Evolutionary conservation across 495 filamentous ascomycete genomes (phyloP), one percentile per base, ranked within the genome.

Genomic region (Corynascus novoguineensis): DNA sequence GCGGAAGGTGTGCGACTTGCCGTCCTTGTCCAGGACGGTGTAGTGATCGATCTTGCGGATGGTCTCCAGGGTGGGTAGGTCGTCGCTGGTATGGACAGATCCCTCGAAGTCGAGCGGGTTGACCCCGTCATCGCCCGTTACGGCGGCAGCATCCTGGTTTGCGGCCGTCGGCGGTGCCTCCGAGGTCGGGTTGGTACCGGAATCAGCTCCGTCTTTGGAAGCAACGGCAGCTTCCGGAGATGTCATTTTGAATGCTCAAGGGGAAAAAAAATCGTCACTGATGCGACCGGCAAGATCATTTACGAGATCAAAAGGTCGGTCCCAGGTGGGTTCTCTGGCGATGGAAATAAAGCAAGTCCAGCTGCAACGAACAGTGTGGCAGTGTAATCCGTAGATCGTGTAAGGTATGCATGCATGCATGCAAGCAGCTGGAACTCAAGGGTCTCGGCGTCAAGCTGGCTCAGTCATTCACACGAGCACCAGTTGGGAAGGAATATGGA

Each of bases 1-100:
- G 65, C 83, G 82, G 75, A 92, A 93, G 4, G 81, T 73, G 41
- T 77, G 72, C 3, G 75, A 65, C 47, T 83, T 83, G 14, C 86
- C 85, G 44, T 88, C 68, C 31, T 73, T 71, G 62, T 88, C 87
- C 32, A 89, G 76, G 2, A 95, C 78, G 0, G 76, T 67, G 64
- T 86, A 74, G 44, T 83, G 69, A 32, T 79, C 78, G 50, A 83
- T 72, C 58, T 79, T 78, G 15, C 64, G 66, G 2, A 83, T 68
- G 0, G 73, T 71, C 19, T 74, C 75, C 10, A 65, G 58, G 0
- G 76, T 70, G 0, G 86, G 85, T 0, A 82, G 68, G 22, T 79
- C 71, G 58, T 85, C 78, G 66, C 74, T 74, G 34, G 71, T 78
- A 50, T 72, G 67, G 6, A 81, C 71, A 37, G 71, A 63, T 51